A percentile compares a stretch with the other conserved stretches of the same genome.
Evolutionary conservation across 176 grass and related monocot species (phyloP).

Genomic region (Ananas comosus): DNA sequence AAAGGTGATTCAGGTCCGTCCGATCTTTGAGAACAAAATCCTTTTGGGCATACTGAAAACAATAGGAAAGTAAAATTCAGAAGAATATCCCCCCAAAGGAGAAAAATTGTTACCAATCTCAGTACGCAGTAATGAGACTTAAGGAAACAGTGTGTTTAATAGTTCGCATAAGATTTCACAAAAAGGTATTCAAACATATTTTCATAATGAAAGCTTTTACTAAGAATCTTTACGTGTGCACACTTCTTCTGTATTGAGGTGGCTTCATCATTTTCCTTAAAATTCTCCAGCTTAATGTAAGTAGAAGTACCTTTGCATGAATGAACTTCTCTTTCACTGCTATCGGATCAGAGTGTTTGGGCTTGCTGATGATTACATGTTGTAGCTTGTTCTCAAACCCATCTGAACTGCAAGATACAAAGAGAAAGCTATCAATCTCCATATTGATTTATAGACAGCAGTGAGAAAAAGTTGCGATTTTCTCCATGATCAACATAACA

Average conservation of each 20-base stretch:
- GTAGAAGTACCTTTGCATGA: slow-evolving; percentile 79
- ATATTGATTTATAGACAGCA: slow-evolving; percentile 1
- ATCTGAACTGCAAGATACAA: slow-evolving; percentile 41
- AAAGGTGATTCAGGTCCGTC: slow-evolving; percentile 40
- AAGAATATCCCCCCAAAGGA: neutral
- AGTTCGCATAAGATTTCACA: too few species aligned
- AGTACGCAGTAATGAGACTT: neutral
- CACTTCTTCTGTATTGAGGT: neutral
- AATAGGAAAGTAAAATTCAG: slow-evolving; percentile 17
- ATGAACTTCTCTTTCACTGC: slow-evolving; percentile 97
- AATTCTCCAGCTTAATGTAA: slow-evolving; percentile 1
- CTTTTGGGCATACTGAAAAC: slow-evolving; percentile 89
- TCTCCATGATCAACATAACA: neutral
- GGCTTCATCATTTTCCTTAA: neutral
- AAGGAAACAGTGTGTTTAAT: neutral
- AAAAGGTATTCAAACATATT: too few species aligned
- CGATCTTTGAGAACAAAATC: slow-evolving; percentile 47
- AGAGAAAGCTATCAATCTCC: slow-evolving; percentile 5
- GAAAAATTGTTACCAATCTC: neutral
- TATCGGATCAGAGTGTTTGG: slow-evolving; percentile 78
- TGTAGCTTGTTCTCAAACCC: slow-evolving; percentile 38
- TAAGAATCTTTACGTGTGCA: too few species aligned
- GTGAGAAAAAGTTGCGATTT: neutral
- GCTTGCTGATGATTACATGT: slow-evolving; percentile 41
- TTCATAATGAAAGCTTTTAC: too few species aligned